Percentiles rank a stretch among this genome's conserved stretches.
phyloP scores from a whole-genome alignment of 1,284 basidiomycete genomes.

The Sporisorium scitamineum region DNA sequence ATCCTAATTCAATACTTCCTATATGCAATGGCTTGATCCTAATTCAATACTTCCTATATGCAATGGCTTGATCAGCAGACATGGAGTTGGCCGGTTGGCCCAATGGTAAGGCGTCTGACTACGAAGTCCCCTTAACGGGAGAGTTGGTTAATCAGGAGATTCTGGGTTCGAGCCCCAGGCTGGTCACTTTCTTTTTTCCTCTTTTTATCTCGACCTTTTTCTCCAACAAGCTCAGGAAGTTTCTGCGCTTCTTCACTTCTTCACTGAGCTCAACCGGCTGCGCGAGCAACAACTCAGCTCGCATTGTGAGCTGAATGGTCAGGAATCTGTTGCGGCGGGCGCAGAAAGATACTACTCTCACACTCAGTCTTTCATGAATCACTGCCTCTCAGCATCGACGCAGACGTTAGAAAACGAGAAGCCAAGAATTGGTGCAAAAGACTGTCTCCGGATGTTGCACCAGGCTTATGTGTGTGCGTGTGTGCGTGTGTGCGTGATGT shows the following conservation, averaged over 20 bases:
- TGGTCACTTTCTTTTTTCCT: slow-evolving; percentile 31
- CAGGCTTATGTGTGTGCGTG: slow-evolving; percentile 1
- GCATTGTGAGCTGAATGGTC: no score
- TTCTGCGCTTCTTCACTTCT: not conserved
- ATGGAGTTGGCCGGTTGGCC: slow-evolving; percentile 48
- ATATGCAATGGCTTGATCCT: slow-evolving; percentile 15
- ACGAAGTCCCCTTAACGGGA: slow-evolving; percentile 15
- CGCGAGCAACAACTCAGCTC: no score
- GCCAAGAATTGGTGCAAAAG: not conserved
- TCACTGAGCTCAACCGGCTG: not conserved
- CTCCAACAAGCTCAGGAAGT: not conserved
- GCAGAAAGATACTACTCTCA: not conserved
- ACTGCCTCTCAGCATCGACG: not conserved
- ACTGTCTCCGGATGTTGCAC: not conserved
- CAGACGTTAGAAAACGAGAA: not conserved
- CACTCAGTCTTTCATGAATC: not conserved
- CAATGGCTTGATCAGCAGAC: not conserved
- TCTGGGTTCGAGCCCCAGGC: slow-evolving; percentile 59
- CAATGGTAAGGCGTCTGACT: slow-evolving; percentile 61
- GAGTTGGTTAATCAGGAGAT: slow-evolving; percentile 52
- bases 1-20: no score
- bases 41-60: no score
- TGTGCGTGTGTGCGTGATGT: no score
- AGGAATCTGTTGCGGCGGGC: not conserved
- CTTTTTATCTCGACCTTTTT: not conserved